Conservation (phyloP, 2,329 filamentous ascomycete genomes). For the Seiridium unicorne region DNA sequence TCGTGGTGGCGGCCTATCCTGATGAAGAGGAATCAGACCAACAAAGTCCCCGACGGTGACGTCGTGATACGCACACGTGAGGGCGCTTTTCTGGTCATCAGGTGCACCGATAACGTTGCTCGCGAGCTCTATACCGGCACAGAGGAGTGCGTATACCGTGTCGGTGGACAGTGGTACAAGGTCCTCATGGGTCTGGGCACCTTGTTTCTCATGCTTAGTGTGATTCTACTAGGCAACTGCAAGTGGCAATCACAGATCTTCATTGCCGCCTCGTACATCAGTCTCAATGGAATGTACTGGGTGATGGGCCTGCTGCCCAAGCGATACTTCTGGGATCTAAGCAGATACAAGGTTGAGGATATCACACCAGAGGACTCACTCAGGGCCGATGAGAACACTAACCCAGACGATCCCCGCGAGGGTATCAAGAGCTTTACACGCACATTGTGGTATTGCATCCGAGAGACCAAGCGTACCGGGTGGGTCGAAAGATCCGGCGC, state of each 20-base stretch:
- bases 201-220: conserved; percentile 58
- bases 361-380: conserved; percentile 38
- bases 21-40: conserved; percentile 46
- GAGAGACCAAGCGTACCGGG: conserved; percentile 47
- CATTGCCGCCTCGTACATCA: conserved; percentile 56
- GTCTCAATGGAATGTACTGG: conserved; percentile 62
- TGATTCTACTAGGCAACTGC: conserved; percentile 62
- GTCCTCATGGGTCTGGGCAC: conserved; percentile 57
- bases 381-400: conserved; percentile 30
- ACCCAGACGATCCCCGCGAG: conserved; percentile 32
- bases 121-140: conserved; percentile 62
- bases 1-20: conserved; percentile 57
- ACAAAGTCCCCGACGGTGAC: conserved; percentile 52
- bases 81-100: conserved; percentile 57
- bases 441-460: conserved; percentile 58
- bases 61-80: conserved; percentile 61
- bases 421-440: conserved; percentile 49
- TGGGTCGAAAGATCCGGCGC: conserved; percentile 54
- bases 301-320: conserved; percentile 48
- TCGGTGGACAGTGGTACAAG: conserved; percentile 45
- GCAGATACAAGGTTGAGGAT: conserved; percentile 43
- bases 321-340: conserved; percentile 55
- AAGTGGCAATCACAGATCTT: conserved; percentile 59
- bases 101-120: conserved; percentile 58
- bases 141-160: conserved; percentile 57